A percentile compares a stretch with the other conserved stretches of the same genome.
phyloP scores from a whole-genome alignment of 129 eudicot genomes.

The Flaveria linearis region DNA sequence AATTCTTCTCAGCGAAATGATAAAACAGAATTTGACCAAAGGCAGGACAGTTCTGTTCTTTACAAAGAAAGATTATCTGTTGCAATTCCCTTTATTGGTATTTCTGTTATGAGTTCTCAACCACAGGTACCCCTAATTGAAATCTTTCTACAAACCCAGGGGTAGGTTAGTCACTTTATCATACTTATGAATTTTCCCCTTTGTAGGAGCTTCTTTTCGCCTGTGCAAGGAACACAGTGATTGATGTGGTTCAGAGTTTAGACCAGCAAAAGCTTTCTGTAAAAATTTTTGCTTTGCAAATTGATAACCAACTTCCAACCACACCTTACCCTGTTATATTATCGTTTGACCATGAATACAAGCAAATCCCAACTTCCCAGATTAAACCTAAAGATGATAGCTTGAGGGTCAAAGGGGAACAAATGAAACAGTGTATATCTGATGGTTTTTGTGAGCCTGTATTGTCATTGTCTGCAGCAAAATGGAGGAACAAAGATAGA shows the following conservation, averaged over 20 bases:
- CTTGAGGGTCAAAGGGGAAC: conserved; percentile 40
- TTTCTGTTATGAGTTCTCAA: conserved; percentile 79
- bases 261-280: conserved; percentile 73
- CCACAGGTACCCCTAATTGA: conserved; percentile 60
- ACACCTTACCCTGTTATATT: conserved; percentile 91
- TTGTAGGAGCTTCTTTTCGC: conserved; percentile 87
- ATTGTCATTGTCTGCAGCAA: conserved; percentile 62
- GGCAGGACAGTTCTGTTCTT: conserved; percentile 41
- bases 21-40: conserved; percentile 44
- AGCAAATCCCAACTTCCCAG: conserved; percentile 42
- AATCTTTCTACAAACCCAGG: neutral
- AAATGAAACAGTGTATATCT: conserved; percentile 38
- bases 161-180: neutral
- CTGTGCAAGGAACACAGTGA: conserved; percentile 61
- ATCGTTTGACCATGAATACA: conserved; percentile 69
- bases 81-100: conserved; percentile 78
- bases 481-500: conserved; percentile 78
- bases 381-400: conserved; percentile 48
- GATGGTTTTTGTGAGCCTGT: conserved; percentile 60
- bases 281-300: conserved; percentile 70
- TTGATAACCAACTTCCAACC: conserved; percentile 79
- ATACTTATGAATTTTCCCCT: conserved; percentile 16
- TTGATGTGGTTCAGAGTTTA: conserved; percentile 70
- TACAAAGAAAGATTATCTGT: conserved; percentile 68
- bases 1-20: conserved; percentile 41